These are phyloP conservation scores for Erodium texanum DNA, from an alignment of 441 rosid genomes.

Conservation along the genomic window DNA sequence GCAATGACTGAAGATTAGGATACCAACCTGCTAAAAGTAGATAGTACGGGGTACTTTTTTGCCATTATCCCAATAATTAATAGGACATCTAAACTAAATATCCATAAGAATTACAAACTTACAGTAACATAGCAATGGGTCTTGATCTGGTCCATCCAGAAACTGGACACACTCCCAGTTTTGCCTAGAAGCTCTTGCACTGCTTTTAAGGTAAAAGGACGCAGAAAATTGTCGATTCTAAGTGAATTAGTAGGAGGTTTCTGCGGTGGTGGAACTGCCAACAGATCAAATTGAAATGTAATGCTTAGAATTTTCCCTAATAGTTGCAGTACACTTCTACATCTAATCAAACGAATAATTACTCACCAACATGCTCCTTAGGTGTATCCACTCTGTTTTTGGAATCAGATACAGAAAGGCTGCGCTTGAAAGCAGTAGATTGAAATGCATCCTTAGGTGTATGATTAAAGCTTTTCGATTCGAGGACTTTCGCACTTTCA, in stretches of 20 bases:
- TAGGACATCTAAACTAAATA: no score
- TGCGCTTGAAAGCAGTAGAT: slow-evolving; percentile 38
- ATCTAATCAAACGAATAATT: background rate
- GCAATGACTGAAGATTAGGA: no score
- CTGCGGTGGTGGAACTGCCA: slow-evolving; percentile 77
- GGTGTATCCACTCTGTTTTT: slow-evolving; percentile 50
- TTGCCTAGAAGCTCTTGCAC: slow-evolving; percentile 88
- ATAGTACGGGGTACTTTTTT: no score
- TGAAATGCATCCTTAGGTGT: slow-evolving; percentile 35
- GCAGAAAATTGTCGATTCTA: slow-evolving; percentile 70
- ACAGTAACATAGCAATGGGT: slow-evolving; percentile 91
- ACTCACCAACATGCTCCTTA: slow-evolving; percentile 84
- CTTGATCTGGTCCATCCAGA: slow-evolving; percentile 98
- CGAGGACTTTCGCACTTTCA: slow-evolving; percentile 52
- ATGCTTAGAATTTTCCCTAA: slow-evolving; percentile 11
- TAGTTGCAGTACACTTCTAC: background rate
- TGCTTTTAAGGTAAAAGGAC: slow-evolving; percentile 92
- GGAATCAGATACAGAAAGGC: slow-evolving; percentile 59
- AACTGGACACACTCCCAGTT: slow-evolving; percentile 67
- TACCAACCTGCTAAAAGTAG: no score
- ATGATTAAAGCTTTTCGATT: slow-evolving; percentile 34
- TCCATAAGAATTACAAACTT: slow-evolving; percentile 20
- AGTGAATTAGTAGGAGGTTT: slow-evolving; percentile 70
- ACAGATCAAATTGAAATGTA: slow-evolving; percentile 10
- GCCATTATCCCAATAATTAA: no score